A percentile compares a stretch with the other conserved stretches of the same genome.
Evolutionary conservation across 2,329 filamentous ascomycete species (phyloP).

Genomic region (Amesomyces nigricolor): DNA sequence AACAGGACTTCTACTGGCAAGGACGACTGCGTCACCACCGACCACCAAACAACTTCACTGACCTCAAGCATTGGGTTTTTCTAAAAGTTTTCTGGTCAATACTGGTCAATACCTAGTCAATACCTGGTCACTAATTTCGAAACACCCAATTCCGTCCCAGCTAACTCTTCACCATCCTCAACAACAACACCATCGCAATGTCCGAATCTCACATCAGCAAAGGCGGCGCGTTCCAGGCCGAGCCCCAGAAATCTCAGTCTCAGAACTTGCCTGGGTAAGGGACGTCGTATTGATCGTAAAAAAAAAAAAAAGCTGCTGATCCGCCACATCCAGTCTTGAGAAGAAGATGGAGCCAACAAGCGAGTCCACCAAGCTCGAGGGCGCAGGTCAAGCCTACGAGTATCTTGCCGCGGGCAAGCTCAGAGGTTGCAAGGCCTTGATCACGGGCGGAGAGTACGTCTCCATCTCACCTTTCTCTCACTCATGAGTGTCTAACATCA

Average conservation of each 20-base stretch:
- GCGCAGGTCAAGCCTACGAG: constrained; percentile 34
- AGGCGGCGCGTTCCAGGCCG: constrained; percentile 33
- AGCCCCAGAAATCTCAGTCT: constrained; percentile 30
- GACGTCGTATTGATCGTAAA: no score
- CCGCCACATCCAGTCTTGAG: constrained; percentile 28
- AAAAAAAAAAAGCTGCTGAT: neutral
- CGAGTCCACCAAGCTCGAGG: constrained; percentile 38
- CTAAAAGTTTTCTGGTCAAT: neutral
- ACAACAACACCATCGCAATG: constrained; percentile 4
- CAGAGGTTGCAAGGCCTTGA: constrained; percentile 45
- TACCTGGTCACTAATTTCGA: neutral
- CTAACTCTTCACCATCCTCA: neutral
- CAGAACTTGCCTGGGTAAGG: constrained; percentile 34
- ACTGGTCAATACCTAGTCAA: neutral
- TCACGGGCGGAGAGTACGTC: constrained; percentile 52
- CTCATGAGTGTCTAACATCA: neutral
- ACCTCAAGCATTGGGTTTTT: neutral
- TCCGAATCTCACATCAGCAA: constrained; percentile 12
- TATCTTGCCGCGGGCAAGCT: constrained; percentile 44
- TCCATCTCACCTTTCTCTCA: no score
- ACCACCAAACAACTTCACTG: neutral
- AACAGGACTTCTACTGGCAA: neutral
- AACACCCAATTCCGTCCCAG: no score
- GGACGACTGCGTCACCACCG: neutral
- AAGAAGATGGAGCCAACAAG: constrained; percentile 36